A percentile compares a stretch with the other conserved stretches of the same genome.
These are phyloP conservation scores for Symbiodinium natans DNA, from an alignment of 73 alveolate genomes.

Conservation along the genomic window DNA sequence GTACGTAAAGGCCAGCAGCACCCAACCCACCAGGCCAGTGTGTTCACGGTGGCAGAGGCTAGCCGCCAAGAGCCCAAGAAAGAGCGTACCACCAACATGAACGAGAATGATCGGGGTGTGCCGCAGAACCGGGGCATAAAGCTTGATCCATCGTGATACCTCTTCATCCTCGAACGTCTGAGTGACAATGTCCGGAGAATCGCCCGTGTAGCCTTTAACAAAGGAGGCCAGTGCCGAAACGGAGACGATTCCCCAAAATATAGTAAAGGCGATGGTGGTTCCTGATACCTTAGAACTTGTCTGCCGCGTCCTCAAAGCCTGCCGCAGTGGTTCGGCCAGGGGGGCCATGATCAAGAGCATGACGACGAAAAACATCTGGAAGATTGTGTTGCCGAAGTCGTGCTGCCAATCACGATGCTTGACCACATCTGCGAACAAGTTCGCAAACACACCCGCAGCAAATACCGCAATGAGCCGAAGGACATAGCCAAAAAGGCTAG, in stretches of 20 bases:
- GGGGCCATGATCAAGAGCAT: slow-evolving; percentile 88
- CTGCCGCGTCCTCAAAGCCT: slow-evolving; percentile 32
- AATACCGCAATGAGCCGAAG: slow-evolving; percentile 51
- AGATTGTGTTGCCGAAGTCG: slow-evolving; percentile 81
- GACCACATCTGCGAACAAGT: slow-evolving; percentile 52
- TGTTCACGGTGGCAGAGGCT: slow-evolving; percentile 32
- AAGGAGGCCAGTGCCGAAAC: slow-evolving; percentile 39
- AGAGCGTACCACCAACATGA: slow-evolving; percentile 64
- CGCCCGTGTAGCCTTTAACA: slow-evolving; percentile 82
- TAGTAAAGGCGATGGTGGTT: neutral
- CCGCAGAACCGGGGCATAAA: slow-evolving; percentile 81
- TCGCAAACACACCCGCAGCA: slow-evolving; percentile 56
- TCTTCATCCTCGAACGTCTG: slow-evolving; percentile 52
- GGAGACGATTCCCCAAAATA: slow-evolving; percentile 44
- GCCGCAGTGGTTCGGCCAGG: slow-evolving; percentile 64
- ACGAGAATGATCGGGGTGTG: slow-evolving; percentile 79
- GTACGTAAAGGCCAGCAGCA: slow-evolving; percentile 52
- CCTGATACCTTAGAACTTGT: neutral
- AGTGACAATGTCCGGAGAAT: slow-evolving; percentile 42
- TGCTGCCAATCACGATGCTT: slow-evolving; percentile 69
- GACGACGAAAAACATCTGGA: slow-evolving; percentile 78
- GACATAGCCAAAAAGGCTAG: slow-evolving; percentile 34
- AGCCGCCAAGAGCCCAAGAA: slow-evolving; percentile 56
- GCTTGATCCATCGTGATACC: slow-evolving; percentile 56
- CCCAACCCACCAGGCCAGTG: slow-evolving; percentile 80